These are phyloP conservation scores for Fremontodendron californicum DNA, from an alignment of 345 rosid species.

Conservation along the genomic window DNA sequence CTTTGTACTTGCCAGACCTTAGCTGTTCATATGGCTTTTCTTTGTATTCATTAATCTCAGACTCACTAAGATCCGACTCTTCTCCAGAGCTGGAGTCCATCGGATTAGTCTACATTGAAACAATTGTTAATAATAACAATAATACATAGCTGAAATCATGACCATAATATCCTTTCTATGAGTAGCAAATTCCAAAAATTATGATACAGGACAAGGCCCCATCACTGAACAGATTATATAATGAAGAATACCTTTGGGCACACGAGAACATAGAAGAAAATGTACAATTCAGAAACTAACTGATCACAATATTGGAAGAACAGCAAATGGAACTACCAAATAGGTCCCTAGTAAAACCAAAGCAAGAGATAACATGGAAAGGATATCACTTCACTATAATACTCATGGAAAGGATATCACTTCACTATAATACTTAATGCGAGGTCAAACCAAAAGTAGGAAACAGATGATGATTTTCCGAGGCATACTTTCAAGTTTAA, in stretches of 20 bases:
- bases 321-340: background rate
- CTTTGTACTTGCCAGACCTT: constrained; percentile 46
- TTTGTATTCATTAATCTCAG: constrained; percentile 55
- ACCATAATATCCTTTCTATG: background rate
- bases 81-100: constrained; percentile 66
- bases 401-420: too few relatives aligned
- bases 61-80: constrained; percentile 79
- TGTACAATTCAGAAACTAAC: background rate
- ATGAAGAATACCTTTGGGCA: background rate
- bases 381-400: too few relatives aligned
- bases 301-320: background rate
- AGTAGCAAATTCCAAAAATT: background rate
- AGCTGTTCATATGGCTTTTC: constrained; percentile 60
- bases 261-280: background rate
- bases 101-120: constrained; percentile 4
- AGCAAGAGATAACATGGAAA: too few relatives aligned
- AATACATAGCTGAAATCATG: background rate
- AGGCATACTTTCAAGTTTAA: too few relatives aligned
- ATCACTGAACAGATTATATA: background rate
- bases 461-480: too few relatives aligned
- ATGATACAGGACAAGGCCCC: background rate
- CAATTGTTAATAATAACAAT: background rate
- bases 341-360: background rate
- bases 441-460: too few relatives aligned
- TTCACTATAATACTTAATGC: too few relatives aligned